Conservation (phyloP, 345 rosid species). For the Aquilaria malaccensis region DNA sequence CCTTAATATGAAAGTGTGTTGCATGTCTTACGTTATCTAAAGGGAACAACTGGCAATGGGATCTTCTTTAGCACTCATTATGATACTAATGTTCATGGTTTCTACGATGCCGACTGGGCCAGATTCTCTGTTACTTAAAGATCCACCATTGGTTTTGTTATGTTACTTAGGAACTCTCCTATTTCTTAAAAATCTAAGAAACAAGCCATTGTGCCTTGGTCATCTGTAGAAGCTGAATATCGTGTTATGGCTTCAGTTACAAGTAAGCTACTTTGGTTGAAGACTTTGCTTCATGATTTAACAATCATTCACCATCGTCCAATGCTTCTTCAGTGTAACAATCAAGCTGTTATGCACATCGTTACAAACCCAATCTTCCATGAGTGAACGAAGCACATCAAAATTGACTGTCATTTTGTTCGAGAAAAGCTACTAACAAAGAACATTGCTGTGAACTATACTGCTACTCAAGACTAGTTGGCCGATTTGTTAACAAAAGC, state of each 20-base stretch:
- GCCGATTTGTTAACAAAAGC: too few relatives aligned
- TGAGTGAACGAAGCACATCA: too few relatives aligned
- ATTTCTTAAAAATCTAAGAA: background rate
- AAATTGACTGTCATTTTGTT: too few relatives aligned
- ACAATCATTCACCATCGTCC: too few relatives aligned
- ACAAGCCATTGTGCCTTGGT: background rate
- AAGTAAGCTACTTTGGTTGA: background rate
- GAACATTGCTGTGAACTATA: too few relatives aligned
- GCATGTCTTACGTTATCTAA: background rate
- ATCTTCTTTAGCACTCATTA: background rate
- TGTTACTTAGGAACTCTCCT: background rate
- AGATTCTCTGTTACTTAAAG: background rate
- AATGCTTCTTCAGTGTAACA: too few relatives aligned
- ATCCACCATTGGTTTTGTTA: background rate
- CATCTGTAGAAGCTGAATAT: background rate
- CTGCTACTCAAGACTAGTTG: too few relatives aligned
- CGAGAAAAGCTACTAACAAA: too few relatives aligned
- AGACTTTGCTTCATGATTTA: too few relatives aligned
- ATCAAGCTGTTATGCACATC: too few relatives aligned
- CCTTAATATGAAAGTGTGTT: background rate
- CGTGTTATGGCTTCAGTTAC: background rate
- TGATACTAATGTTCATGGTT: background rate
- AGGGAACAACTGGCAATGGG: background rate
- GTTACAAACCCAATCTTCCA: too few relatives aligned
- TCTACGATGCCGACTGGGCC: constrained; percentile 2